Conservation (phyloP, 768 basidiomycete genomes). For the Gelatoporia subvermispora region DNA sequence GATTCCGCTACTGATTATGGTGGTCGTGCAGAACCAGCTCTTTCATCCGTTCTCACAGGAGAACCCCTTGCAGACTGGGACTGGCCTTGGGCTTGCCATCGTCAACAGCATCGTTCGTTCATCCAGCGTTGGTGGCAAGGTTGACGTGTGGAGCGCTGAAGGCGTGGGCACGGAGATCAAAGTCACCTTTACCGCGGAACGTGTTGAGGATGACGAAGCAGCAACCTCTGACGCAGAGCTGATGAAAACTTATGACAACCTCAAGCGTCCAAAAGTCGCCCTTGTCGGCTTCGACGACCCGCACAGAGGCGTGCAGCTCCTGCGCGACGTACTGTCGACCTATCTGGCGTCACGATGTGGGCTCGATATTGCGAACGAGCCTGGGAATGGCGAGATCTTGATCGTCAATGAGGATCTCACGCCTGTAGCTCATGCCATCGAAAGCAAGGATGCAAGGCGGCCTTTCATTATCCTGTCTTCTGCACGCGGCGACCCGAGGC, state of each 20-base stretch:
- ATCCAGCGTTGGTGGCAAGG: constrained; percentile 81
- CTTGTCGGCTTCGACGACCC: constrained; percentile 66
- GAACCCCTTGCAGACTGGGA: constrained; percentile 89
- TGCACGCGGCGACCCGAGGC: constrained; percentile 56
- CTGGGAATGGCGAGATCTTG: constrained; percentile 62
- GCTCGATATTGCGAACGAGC: constrained; percentile 42
- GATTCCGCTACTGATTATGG: not conserved
- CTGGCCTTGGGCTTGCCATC: constrained; percentile 91
- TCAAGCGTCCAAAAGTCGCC: constrained; percentile 48
- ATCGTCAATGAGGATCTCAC: constrained; percentile 76
- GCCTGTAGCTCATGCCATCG: constrained; percentile 52
- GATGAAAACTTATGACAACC: constrained; percentile 19
- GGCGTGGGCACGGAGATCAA: constrained; percentile 89
- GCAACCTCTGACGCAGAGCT: constrained; percentile 18
- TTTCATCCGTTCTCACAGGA: constrained; percentile 98
- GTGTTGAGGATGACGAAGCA: constrained; percentile 34
- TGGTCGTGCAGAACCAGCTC: constrained; percentile 64
- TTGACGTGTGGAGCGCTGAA: constrained; percentile 92
- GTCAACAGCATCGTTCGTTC: constrained; percentile 90
- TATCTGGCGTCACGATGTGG: constrained; percentile 79
- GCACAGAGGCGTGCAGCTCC: constrained; percentile 63
- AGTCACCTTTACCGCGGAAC: constrained; percentile 74
- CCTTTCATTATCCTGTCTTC: constrained; percentile 77
- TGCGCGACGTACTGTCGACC: constrained; percentile 54
- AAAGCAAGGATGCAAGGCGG: constrained; percentile 48